Percentiles rank a stretch among this genome's conserved stretches.
Evolutionary conservation across 306 rosid genomes (phyloP).

Genomic region (Inga oerstediana): DNA sequence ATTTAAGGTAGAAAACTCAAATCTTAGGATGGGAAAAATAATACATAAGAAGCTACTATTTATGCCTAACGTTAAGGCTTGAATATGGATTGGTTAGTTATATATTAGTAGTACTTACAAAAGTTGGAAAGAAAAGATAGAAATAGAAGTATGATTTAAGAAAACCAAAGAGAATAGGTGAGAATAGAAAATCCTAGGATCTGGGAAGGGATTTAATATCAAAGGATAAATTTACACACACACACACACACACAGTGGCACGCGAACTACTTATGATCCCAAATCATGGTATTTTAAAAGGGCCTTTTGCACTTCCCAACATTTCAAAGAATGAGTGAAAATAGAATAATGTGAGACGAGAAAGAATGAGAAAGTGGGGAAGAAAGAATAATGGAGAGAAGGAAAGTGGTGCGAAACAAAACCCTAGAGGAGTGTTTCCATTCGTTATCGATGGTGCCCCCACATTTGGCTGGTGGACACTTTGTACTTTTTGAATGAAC

Average conservation of each 20-base stretch:
- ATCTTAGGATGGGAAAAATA: background rate
- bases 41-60: background rate
- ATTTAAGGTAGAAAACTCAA: background rate
- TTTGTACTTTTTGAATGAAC: background rate
- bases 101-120: background rate
- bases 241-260: background rate
- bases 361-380: background rate
- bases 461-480: constrained; percentile 49
- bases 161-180: constrained; percentile 27
- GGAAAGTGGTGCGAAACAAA: constrained; percentile 34
- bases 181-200: constrained; percentile 69
- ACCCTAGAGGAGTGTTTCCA: constrained; percentile 85
- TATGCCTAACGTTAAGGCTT: background rate
- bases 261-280: constrained; percentile 9
- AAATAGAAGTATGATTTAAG: background rate
- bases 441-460: constrained; percentile 29
- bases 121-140: too few species aligned
- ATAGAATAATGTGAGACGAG: constrained; percentile 10
- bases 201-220: constrained; percentile 57
- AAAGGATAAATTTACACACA: background rate
- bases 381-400: background rate
- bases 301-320: constrained; percentile 63
- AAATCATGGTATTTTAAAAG: constrained; percentile 25
- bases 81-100: background rate
- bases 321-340: constrained; percentile 28